phyloP scores from a whole-genome alignment of 148 eudicot species.

The Fagopyrum tataricum region DNA sequence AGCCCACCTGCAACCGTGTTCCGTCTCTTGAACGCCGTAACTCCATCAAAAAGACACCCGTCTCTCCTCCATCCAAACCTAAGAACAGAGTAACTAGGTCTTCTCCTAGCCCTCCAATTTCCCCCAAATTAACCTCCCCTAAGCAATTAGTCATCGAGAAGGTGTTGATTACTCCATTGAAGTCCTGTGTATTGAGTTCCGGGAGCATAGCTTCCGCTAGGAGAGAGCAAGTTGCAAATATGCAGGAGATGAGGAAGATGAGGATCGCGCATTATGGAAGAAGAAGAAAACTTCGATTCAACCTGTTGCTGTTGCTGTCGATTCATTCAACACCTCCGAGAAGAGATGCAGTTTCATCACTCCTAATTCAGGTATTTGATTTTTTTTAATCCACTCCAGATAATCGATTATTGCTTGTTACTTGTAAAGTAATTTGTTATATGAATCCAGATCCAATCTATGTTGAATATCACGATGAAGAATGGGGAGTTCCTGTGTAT shows the following conservation, averaged over 20 bases:
- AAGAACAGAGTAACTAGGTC: background rate
- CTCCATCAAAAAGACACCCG: constrained; percentile 24
- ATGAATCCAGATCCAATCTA: constrained; percentile 41
- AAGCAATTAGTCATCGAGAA: background rate
- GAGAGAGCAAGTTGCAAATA: constrained; percentile 45
- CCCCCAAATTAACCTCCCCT: constrained; percentile 24
- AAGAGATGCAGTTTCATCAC: constrained; percentile 59
- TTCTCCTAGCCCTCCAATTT: constrained; percentile 28
- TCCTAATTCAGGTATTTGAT: constrained; percentile 45
- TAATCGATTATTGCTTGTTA: background rate
- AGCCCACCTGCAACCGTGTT: constrained; percentile 38
- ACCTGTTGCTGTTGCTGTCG: background rate
- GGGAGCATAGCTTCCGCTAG: constrained; percentile 62
- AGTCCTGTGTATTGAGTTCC: background rate
- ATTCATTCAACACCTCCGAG: constrained; percentile 11
- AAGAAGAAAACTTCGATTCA: constrained; percentile 30
- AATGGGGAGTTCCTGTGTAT: constrained; percentile 69
- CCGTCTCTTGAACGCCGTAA: constrained; percentile 34
- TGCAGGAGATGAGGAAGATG: constrained; percentile 60
- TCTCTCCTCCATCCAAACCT: constrained; percentile 8
- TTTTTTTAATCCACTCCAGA: background rate
- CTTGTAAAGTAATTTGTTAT: background rate
- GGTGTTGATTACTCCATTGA: background rate
- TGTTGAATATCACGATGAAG: constrained; percentile 64
- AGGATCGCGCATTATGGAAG: constrained; percentile 67